Base-by-base conservation (phyloP, 495 filamentous ascomycete genomes). In the Talaromyces nanjingensis region DNA sequence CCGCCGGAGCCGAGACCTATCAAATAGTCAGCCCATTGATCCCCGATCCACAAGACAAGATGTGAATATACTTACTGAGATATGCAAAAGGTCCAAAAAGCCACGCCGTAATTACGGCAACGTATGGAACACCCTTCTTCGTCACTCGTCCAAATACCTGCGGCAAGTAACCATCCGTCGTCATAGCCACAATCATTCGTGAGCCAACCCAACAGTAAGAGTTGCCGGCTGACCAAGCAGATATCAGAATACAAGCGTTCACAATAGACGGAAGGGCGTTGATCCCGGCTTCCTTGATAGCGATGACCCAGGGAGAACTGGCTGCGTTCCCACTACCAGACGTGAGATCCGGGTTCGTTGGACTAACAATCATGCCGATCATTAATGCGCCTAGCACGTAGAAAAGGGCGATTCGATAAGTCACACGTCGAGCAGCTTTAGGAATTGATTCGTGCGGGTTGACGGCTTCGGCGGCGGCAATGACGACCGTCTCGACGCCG, bases 321-420 rank as follows among this genome's bases (percentile, higher is more conserved):
- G 81, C 83, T 14, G 85, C 86, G 62, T 81, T 81, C 8, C 76
- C 76, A 8, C 68, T 69, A 9, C 74, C 76, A 3, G 75, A 74
- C 6, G 89, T 77, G 9, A 93, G 82, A 24, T 66, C 64, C 4
- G 64, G 37, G 64, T 91, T 84, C 24, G 82, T 77, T 67, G 74
- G 73, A 18, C 76, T 76, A n/a, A 84, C 79, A 39, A 83, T 77
- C 2, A 87, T 77, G 60, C 85, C 85, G 66, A 87, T 86, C 2
- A 79, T 78, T 33, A 87, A 73, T 4, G 81, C 79, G 14, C 77
- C 83, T n/a, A 86, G 71, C 42, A 82, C 70, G 75, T 96, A 96
- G 80, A 97, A 96, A 77, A 96, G 83, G 60, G 88, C 72, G 69
- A 97, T 91, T 53, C 92, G 89, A 81, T 89, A 93, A 74, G 96